Conservation (phyloP, 2,329 filamentous ascomycete species). For the Sporothrix brasiliensis region DNA sequence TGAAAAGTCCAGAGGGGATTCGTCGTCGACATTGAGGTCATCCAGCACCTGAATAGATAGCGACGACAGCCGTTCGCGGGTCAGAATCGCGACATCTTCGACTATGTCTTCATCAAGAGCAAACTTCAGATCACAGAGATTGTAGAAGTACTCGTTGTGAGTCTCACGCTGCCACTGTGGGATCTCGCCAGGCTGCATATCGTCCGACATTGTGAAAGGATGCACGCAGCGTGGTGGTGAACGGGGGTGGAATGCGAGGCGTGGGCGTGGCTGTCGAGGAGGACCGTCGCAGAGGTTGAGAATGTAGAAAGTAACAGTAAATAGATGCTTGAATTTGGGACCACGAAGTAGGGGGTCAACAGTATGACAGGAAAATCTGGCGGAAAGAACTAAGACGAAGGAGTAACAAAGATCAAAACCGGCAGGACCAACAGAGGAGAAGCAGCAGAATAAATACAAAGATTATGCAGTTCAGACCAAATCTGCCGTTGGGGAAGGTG, state of each 20-base stretch:
- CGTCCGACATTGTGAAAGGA: background rate
- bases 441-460: background rate
- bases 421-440: too few species aligned
- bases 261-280: background rate
- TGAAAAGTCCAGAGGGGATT: background rate
- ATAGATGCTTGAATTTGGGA: too few species aligned
- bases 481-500: background rate
- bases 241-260: too few species aligned
- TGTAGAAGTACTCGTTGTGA: background rate
- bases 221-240: too few species aligned
- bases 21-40: background rate
- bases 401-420: too few species aligned
- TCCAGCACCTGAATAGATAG: background rate
- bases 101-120: background rate
- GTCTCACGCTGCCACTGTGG: background rate
- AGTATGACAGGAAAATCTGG: too few species aligned
- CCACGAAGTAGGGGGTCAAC: background rate
- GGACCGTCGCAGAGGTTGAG: background rate
- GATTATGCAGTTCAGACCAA: background rate
- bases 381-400: too few species aligned
- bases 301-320: too few species aligned
- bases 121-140: background rate
- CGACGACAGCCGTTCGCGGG: background rate
- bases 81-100: too few species aligned
- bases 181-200: background rate